Conservation (phyloP, 768 basidiomycete species). For the Lentinula boryana region DNA sequence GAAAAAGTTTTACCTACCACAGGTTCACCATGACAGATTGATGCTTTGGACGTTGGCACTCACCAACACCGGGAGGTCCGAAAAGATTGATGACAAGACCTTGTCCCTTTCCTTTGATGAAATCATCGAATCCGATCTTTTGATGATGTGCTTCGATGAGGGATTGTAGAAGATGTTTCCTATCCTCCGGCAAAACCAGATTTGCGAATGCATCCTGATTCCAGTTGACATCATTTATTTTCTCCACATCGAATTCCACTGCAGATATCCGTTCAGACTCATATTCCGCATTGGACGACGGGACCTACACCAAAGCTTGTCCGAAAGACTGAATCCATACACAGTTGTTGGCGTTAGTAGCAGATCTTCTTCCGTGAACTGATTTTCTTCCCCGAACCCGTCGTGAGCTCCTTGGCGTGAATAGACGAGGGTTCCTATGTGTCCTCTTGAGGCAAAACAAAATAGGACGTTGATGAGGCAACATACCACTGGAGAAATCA, state of each 20-base stretch:
- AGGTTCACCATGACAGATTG: not conserved
- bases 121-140: constrained; percentile 50
- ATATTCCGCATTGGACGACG: not conserved
- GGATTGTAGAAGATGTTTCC: constrained; percentile 49
- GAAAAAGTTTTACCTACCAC: constrained; percentile 48
- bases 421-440: constrained; percentile 1
- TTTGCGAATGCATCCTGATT: constrained; percentile 53
- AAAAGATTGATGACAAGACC: constrained; percentile 51
- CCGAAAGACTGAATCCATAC: constrained; percentile 56
- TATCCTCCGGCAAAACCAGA: constrained; percentile 47
- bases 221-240: constrained; percentile 49
- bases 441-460: not conserved
- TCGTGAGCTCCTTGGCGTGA: not conserved
- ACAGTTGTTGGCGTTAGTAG: constrained; percentile 51
- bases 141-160: constrained; percentile 54
- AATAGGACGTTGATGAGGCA: not conserved
- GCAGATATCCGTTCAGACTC: not conserved
- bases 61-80: constrained; percentile 54
- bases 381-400: constrained; percentile 15
- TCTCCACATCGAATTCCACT: constrained; percentile 60
- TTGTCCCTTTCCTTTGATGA: constrained; percentile 62
- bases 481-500: not conserved
- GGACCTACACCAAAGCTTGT: constrained; percentile 53
- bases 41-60: constrained; percentile 9
- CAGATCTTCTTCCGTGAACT: constrained; percentile 46